Conservation (phyloP, 2,329 filamentous ascomycete genomes). For the Penicillium thymicola region DNA sequence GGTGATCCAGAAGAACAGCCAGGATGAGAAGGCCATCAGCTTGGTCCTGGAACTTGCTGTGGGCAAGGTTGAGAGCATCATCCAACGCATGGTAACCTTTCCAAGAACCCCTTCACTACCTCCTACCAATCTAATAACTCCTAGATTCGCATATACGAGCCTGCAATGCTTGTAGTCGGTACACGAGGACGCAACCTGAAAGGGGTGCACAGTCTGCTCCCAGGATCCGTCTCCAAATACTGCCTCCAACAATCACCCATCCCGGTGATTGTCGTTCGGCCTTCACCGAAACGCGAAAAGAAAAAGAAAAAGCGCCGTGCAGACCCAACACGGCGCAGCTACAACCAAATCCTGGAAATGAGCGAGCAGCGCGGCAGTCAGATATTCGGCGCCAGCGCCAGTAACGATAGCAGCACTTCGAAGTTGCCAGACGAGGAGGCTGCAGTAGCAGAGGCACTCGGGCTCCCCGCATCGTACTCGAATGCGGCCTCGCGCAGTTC, state of each 20-base stretch:
- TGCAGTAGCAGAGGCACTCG: slow-evolving; percentile 50
- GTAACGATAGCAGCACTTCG: slow-evolving; percentile 45
- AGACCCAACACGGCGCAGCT: slow-evolving; percentile 72
- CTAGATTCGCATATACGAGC: slow-evolving; percentile 87
- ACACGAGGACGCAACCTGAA: slow-evolving; percentile 81
- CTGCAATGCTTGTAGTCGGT: slow-evolving; percentile 85
- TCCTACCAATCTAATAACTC: slow-evolving; percentile 13
- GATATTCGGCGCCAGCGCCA: slow-evolving; percentile 51
- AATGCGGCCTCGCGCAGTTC: slow-evolving; percentile 32
- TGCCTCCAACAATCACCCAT: slow-evolving; percentile 91
- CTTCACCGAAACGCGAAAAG: slow-evolving; percentile 80
- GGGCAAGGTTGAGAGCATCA: slow-evolving; percentile 84
- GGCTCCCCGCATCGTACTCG: slow-evolving; percentile 36
- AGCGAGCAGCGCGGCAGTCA: slow-evolving; percentile 52
- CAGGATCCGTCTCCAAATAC: slow-evolving; percentile 90
- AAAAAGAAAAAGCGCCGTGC: slow-evolving; percentile 82
- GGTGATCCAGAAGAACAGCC: slow-evolving; percentile 75
- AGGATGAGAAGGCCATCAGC: slow-evolving; percentile 75
- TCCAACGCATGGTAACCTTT: slow-evolving; percentile 74
- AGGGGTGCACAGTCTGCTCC: slow-evolving; percentile 80
- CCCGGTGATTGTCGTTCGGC: slow-evolving; percentile 86
- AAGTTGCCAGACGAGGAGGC: slow-evolving; percentile 48
- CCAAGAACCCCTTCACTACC: background rate
- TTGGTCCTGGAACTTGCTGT: slow-evolving; percentile 83
- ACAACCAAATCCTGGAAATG: slow-evolving; percentile 72